phyloP scores from a whole-genome alignment of 1,284 basidiomycete species.

The Porodaedalea pini region DNA sequence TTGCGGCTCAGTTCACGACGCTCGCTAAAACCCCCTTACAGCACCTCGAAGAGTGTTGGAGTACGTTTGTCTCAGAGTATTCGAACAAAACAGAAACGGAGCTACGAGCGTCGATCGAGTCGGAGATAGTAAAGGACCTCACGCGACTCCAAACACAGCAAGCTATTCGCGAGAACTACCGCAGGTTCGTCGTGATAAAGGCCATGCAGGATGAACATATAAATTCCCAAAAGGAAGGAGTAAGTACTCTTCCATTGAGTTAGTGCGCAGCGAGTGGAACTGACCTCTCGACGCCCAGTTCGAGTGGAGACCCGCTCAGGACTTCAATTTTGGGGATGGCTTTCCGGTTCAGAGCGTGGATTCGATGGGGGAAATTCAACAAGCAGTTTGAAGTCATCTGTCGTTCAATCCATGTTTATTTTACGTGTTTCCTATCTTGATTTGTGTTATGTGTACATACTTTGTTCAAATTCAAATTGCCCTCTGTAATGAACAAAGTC shows the following conservation, averaged over 20 bases:
- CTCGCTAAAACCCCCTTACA: conserved; percentile 5
- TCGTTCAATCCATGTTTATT: no score
- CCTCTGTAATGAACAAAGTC: no score
- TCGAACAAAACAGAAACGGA: conserved; percentile 14
- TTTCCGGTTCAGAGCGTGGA: background rate
- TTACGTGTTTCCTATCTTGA: no score
- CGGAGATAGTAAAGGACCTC: conserved; percentile 15
- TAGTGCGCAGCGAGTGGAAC: background rate
- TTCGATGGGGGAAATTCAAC: background rate
- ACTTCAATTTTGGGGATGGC: conserved; percentile 16
- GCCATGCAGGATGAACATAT: conserved; percentile 17
- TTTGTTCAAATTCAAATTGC: no score
- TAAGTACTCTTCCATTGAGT: conserved; percentile 7
- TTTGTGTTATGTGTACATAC: no score
- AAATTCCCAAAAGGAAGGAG: conserved; percentile 18
- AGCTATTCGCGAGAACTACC: conserved; percentile 12
- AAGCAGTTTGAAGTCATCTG: background rate
- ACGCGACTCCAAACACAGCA: conserved; percentile 14
- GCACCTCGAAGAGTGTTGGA: conserved; percentile 13
- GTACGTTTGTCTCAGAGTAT: background rate
- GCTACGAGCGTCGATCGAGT: background rate
- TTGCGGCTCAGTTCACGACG: conserved; percentile 1
- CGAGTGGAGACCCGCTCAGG: conserved; percentile 21
- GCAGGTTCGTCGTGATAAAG: conserved; percentile 24
- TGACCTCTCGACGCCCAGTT: conserved; percentile 12